Base-by-base conservation (phyloP, 75 land plant genomes). In the Pinus tabuliformis region DNA sequence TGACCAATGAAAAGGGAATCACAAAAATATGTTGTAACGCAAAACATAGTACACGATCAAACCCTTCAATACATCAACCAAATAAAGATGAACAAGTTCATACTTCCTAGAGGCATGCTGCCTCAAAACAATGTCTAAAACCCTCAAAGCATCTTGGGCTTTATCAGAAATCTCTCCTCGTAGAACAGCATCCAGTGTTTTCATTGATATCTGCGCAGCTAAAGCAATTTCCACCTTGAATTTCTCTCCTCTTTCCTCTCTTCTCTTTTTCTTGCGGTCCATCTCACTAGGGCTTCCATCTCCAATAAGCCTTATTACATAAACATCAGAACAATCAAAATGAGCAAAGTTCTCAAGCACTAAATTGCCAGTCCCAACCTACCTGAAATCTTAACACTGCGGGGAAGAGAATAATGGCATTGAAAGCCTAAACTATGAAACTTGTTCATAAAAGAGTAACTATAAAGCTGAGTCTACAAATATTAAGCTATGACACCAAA, bases 71-170 rank as follows among this genome's bases (percentile, higher is more conserved):
- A 28, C 16, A 24, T 73, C 21, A 22, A 13, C 58, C 15, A 21
- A 73, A 24, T 9, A 14, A 54, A 12, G 39, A 28, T 37, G 18
- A 28, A 36, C 16, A 28, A 21, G 72, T 56, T n/a, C 76, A 26
- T 74, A 90, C 95, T 78, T 84, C 54, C 80, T 76, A 0, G 95
- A 82, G 18, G 85, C 85, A 59, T 86, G 84, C 59, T 92, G 91
- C 56, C 93, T 60, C 39, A 92, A 77, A 18, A 90, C 75, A 15
- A 90, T 88, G 56, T 90, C 89, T 15, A 92, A 87, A 49, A 92
- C 95, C 42, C 95, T 85, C 15, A 90, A 24, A 1, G 95, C 95
- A 74, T 92, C 93, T 65, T 90, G 89, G 6, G 88, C 75, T 17
- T 74, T 76, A 39, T 81, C 85, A 42, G 70, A 42, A 6, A 78